Evolutionary conservation across 495 filamentous ascomycete genomes (phyloP).

Genomic region (Corynascus novoguineensis): DNA sequence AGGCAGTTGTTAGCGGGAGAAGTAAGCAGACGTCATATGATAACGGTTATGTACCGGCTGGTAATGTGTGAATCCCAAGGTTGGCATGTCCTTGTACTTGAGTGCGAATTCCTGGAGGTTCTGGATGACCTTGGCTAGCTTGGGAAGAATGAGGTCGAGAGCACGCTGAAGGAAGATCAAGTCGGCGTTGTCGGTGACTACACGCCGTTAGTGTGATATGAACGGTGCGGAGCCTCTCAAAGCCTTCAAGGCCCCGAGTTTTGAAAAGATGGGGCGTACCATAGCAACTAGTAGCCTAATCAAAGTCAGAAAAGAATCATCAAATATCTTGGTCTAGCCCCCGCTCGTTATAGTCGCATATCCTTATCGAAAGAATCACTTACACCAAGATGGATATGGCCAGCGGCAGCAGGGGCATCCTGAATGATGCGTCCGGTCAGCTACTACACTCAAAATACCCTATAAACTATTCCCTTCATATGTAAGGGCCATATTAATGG

Average conservation of each 20-base stretch:
- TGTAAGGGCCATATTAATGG: not conserved
- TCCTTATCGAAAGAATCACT: conserved; percentile 1
- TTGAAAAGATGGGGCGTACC: conserved; percentile 18
- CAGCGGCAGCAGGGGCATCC: conserved; percentile 73
- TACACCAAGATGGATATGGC: conserved; percentile 74
- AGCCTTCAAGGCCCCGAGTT: no score
- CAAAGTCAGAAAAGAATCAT: not conserved
- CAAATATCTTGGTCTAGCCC: no score
- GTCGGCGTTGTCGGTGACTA: conserved; percentile 79
- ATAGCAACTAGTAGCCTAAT: conserved; percentile 31
- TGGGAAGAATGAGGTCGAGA: conserved; percentile 73
- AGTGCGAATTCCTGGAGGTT: conserved; percentile 74
- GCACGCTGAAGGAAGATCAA: conserved; percentile 73
- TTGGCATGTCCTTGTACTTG: conserved; percentile 60
- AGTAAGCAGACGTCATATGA: not conserved
- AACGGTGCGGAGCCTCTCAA: not conserved
- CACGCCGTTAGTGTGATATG: conserved; percentile 1
- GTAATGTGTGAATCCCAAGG: conserved; percentile 80
- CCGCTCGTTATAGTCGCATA: no score
- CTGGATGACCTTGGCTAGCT: conserved; percentile 77
- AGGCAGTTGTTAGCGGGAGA: not conserved
- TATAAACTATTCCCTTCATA: not conserved
- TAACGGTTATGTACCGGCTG: conserved; percentile 39
- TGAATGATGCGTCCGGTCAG: not conserved
- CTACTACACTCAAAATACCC: not conserved